phyloP scores from a whole-genome alignment of 2,329 filamentous ascomycete genomes.

The Hypoxylon sp. region DNA sequence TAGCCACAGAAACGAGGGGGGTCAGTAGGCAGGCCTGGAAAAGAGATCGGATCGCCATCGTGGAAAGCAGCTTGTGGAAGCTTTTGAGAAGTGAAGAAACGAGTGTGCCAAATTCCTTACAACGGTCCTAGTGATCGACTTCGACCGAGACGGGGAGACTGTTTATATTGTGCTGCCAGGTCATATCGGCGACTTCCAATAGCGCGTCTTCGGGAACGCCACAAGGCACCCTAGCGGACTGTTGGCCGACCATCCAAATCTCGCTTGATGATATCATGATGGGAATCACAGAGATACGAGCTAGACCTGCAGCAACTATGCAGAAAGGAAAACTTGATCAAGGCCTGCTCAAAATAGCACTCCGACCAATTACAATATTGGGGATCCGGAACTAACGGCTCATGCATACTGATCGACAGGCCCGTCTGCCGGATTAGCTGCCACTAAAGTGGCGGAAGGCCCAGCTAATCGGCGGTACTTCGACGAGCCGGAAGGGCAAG shows the following conservation, averaged over 20 bases:
- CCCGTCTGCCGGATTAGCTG: constrained; percentile 39
- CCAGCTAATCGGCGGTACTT: constrained; percentile 34
- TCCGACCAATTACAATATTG: constrained; percentile 30
- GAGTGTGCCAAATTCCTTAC: constrained; percentile 16
- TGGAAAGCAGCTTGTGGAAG: constrained; percentile 12
- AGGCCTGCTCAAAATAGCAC: constrained; percentile 23
- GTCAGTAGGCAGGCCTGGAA: constrained; percentile 42
- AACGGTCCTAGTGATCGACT: not conserved
- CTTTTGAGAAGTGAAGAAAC: constrained; percentile 22
- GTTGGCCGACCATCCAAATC: constrained; percentile 35
- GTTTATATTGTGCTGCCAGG: constrained; percentile 40
- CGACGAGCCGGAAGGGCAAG: constrained; percentile 22
- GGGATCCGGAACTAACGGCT: constrained; percentile 36
- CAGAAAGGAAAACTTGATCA: constrained; percentile 39
- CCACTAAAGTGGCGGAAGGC: constrained; percentile 27
- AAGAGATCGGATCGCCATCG: constrained; percentile 43
- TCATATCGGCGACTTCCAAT: constrained; percentile 32
- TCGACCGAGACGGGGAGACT: constrained; percentile 12
- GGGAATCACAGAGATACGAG: constrained; percentile 29
- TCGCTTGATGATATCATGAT: constrained; percentile 45
- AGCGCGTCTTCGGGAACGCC: constrained; percentile 34
- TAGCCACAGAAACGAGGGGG: constrained; percentile 32
- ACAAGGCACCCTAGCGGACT: constrained; percentile 29
- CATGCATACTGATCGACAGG: constrained; percentile 44
- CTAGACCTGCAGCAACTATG: constrained; percentile 37